phyloP scores from a whole-genome alignment of 1,284 basidiomycete species.

The Malassezia yamatoensis region DNA sequence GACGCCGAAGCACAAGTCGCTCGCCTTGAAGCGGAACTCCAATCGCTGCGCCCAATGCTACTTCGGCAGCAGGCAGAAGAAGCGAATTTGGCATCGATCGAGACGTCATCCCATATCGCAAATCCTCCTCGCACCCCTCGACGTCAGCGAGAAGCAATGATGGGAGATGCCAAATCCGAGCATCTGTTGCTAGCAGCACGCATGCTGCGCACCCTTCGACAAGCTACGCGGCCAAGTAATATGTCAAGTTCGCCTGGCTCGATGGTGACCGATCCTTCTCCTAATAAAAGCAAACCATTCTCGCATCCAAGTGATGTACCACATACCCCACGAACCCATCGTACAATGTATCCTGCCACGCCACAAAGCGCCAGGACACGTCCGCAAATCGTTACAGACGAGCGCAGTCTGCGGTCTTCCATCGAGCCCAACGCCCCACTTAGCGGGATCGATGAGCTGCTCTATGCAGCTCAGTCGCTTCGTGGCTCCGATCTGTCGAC shows the following conservation, averaged over 20 bases:
- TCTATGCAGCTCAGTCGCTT: conserved; percentile 44
- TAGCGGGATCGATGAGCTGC: conserved; percentile 44
- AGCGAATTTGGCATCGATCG: neutral
- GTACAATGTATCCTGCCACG: conserved; percentile 1
- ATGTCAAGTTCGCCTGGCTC: neutral
- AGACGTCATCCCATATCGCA: neutral
- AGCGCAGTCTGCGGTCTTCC: neutral
- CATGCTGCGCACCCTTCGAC: conserved; percentile 33
- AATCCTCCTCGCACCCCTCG: conserved; percentile 4
- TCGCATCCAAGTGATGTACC: neutral
- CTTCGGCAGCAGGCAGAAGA: conserved; percentile 26
- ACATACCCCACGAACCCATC: neutral
- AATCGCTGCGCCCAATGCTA: conserved; percentile 34
- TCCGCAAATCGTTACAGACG: conserved; percentile 10
- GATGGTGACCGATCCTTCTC: neutral
- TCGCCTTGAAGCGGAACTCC: conserved; percentile 42
- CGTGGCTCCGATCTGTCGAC: conserved; percentile 12
- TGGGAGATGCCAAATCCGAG: conserved; percentile 51
- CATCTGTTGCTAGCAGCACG: conserved; percentile 49
- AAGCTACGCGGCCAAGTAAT: conserved; percentile 14
- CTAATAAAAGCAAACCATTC: neutral
- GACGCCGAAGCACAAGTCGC: conserved; percentile 42
- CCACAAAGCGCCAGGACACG: neutral
- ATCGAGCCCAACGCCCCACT: conserved; percentile 5
- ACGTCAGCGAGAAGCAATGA: conserved; percentile 27